Percentiles rank a stretch among this genome's conserved stretches.
These are phyloP conservation scores for Solanum raphanifolium DNA, from an alignment of 257 asterid genomes.

Conservation along the genomic window DNA sequence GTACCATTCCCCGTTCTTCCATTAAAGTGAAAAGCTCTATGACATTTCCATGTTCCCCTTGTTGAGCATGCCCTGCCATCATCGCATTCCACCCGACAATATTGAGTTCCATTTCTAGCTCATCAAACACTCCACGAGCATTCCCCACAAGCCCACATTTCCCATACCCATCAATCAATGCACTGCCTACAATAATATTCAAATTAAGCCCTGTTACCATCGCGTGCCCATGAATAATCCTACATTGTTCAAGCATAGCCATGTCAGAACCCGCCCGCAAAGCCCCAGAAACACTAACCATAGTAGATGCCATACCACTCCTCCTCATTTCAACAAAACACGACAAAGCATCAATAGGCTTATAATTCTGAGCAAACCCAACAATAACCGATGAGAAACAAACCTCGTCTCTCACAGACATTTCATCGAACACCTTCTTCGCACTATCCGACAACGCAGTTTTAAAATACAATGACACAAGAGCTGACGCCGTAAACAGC, in stretches of 20 bases:
- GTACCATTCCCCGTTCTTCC: slow-evolving; percentile 38
- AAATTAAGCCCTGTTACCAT: slow-evolving; percentile 39
- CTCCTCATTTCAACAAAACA: slow-evolving; percentile 55
- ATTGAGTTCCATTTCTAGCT: slow-evolving; percentile 18
- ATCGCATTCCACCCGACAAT: slow-evolving; percentile 56
- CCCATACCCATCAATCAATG: slow-evolving; percentile 72
- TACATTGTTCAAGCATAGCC: slow-evolving; percentile 75
- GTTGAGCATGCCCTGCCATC: slow-evolving; percentile 78
- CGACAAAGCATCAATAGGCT: slow-evolving; percentile 41
- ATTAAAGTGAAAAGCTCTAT: slow-evolving; percentile 31
- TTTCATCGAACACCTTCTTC: slow-evolving; percentile 55
- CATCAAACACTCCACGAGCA: slow-evolving; percentile 52
- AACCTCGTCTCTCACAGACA: slow-evolving; percentile 48
- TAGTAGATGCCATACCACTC: slow-evolving; percentile 25
- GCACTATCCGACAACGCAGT: slow-evolving; percentile 22
- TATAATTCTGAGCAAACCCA: slow-evolving; percentile 51
- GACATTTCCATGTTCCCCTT: slow-evolving; percentile 31
- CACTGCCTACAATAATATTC: slow-evolving; percentile 39
- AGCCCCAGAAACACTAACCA: slow-evolving; percentile 58
- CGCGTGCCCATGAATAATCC: slow-evolving; percentile 58
- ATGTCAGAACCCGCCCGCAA: slow-evolving; percentile 45
- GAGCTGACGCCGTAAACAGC: slow-evolving; percentile 54
- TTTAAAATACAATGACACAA: slow-evolving; percentile 44
- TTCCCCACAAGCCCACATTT: slow-evolving; percentile 60
- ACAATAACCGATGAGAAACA: slow-evolving; percentile 57